Percentiles rank a stretch among this genome's conserved stretches.
Evolutionary conservation across 345 rosid species (phyloP).

Genomic region (Salix arbutifolia): DNA sequence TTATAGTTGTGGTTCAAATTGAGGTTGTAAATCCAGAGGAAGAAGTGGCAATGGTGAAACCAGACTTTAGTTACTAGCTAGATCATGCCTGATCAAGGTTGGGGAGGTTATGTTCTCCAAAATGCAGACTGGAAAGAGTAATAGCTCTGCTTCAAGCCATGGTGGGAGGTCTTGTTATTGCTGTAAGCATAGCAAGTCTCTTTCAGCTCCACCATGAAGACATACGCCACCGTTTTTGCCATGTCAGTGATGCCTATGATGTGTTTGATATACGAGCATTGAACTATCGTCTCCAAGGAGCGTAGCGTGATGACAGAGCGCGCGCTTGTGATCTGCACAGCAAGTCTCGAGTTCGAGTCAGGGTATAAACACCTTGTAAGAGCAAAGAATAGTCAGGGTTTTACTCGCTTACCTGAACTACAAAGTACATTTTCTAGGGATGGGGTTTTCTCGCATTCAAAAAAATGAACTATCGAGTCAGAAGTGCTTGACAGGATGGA

Average conservation of each 20-base stretch:
- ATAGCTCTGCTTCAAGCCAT: constrained; percentile 62
- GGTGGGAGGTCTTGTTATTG: constrained; percentile 56
- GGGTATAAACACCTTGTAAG: too few species aligned
- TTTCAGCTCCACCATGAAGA: constrained; percentile 64
- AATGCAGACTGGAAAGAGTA: constrained; percentile 45
- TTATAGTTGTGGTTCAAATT: background rate
- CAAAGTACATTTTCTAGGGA: too few species aligned
- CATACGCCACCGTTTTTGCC: constrained; percentile 52
- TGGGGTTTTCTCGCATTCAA: too few species aligned
- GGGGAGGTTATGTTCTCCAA: constrained; percentile 49
- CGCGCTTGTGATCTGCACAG: too few species aligned
- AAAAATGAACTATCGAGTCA: too few species aligned
- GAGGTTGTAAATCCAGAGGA: constrained; percentile 18
- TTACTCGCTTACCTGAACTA: too few species aligned
- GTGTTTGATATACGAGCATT: constrained; percentile 49
- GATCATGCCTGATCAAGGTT: constrained; percentile 21
- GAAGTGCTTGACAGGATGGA: constrained; percentile 57
- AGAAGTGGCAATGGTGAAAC: background rate
- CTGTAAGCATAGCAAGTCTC: constrained; percentile 63
- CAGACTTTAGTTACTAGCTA: background rate
- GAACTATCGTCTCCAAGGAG: background rate
- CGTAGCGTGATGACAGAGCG: too few species aligned
- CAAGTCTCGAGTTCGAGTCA: too few species aligned
- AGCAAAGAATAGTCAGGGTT: rapidly evolving
- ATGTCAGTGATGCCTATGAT: constrained; percentile 33